Evolutionary conservation across 306 rosid species (phyloP).

Genomic region (Lathyrus oleraceus): DNA sequence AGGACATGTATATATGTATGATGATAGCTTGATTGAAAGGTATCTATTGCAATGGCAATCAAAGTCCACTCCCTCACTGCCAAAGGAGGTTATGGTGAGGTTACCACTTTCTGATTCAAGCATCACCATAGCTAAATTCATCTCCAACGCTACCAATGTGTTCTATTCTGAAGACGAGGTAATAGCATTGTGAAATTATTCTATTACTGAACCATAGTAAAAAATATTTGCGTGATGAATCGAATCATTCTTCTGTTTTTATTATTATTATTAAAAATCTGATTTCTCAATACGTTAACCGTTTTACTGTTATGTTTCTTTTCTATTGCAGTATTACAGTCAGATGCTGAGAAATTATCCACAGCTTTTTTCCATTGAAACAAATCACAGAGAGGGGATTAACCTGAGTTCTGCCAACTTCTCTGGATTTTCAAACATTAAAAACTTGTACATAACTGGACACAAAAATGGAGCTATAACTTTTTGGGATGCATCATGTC

Average conservation of each 20-base stretch:
- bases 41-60: conserved; percentile 76
- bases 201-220: background rate
- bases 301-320: conserved; percentile 32
- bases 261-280: too few relatives aligned
- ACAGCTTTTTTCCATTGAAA: conserved; percentile 54
- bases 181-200: conserved; percentile 12
- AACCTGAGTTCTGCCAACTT: conserved; percentile 50
- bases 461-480: conserved; percentile 72
- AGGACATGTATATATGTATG: conserved; percentile 65
- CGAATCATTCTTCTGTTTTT: background rate
- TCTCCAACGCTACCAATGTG: conserved; percentile 52
- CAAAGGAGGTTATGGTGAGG: conserved; percentile 74
- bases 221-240: background rate
- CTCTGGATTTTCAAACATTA: conserved; percentile 66
- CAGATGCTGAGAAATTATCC: conserved; percentile 59
- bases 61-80: conserved; percentile 58
- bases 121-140: conserved; percentile 64
- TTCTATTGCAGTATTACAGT: conserved; percentile 58
- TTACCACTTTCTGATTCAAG: conserved; percentile 71
- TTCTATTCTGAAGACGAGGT: conserved; percentile 64
- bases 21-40: conserved; percentile 67
- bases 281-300: background rate
- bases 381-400: conserved; percentile 60
- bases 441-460: conserved; percentile 81
- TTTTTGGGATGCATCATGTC: conserved; percentile 86